Base-by-base conservation (phyloP, 805 yeast species). In the Pichia pseudocactophila region DNA sequence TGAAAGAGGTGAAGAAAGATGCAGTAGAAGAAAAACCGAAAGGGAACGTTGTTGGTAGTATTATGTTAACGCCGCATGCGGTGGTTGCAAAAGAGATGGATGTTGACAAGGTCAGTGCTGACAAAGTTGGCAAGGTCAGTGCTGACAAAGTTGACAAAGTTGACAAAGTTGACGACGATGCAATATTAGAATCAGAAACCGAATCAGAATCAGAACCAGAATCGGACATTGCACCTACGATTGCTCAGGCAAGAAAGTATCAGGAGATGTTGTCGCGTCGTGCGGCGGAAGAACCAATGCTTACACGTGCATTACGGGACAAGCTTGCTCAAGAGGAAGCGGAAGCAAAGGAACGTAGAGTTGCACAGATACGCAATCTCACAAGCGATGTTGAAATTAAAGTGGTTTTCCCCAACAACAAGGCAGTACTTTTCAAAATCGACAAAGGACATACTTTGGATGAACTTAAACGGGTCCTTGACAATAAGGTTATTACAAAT, bases 231-330 rank as follows among this genome's bases (percentile, higher is more conserved):
- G 51, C 65, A 74, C 1, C 62, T 73, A 5, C 68, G 69, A 22
- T 22, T 22, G 25, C 25, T 3, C 80, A 78, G 46, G 81, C 80
- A 3, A 64, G 66, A 39, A 58, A 62, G 18, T 79, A 78, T 50
- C 81, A 76, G 49, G 56, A 69, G 15, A 64, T 76, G 43, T 56
- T 79, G 9, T 54, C 71, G 2, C 58, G 62, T 40, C 62, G 61
- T 44, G 70, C 78, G 13, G 66, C 69, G 1, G 28, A 49, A 20
- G 68, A 70, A 1, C 54, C 49, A 27, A 43, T 60, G 45, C 49
- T 58, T 53, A 56, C 57, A 7, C 57, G 43, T 34, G 44, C 57
- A 31, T 65, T 70, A 35, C 67, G 66, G 36, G 57, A 59, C 32
- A 53, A 62, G 36, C 51, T 60, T 17, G 55, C 54, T 8, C 46